phyloP scores from a whole-genome alignment of 2,329 filamentous ascomycete genomes.

The Chaetomiaceae sp. region DNA sequence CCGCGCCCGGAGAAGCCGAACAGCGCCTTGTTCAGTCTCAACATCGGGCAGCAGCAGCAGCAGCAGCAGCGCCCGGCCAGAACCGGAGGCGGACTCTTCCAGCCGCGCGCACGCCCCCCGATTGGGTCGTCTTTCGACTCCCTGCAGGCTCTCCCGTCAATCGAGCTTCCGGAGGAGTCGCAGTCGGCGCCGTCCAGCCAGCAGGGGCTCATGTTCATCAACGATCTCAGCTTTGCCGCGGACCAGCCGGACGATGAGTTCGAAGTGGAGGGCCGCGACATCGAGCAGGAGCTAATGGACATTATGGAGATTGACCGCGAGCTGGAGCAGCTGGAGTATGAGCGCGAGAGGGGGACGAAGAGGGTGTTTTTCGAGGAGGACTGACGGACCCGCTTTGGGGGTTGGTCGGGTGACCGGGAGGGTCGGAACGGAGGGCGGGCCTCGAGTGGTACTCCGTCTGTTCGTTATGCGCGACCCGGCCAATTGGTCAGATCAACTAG shows the following conservation, averaged over 20 bases:
- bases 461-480: too few relatives aligned
- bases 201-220: constrained; percentile 44
- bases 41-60: constrained; percentile 38
- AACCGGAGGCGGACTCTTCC: constrained; percentile 33
- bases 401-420: neutral
- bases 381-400: constrained; percentile 13
- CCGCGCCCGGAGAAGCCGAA: constrained; percentile 38
- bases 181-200: constrained; percentile 25
- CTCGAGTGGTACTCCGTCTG: too few relatives aligned
- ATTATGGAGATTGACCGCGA: constrained; percentile 62
- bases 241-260: constrained; percentile 47
- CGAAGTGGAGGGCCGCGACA: constrained; percentile 43
- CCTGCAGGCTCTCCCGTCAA: constrained; percentile 23
- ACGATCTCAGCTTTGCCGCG: constrained; percentile 48
- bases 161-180: constrained; percentile 26
- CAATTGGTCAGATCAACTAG: too few relatives aligned
- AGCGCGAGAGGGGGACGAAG: constrained; percentile 44
- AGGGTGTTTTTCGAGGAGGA: constrained; percentile 49
- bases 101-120: constrained; percentile 21
- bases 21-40: constrained; percentile 48
- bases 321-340: constrained; percentile 50
- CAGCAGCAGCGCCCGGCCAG: constrained; percentile 21
- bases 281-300: constrained; percentile 58
- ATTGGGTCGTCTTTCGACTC: constrained; percentile 24
- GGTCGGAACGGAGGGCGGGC: neutral